A percentile compares a stretch with the other conserved stretches of the same genome.
These are phyloP conservation scores for Cudoniella acicularis DNA, from an alignment of 495 filamentous ascomycete species.

Conservation along the genomic window DNA sequence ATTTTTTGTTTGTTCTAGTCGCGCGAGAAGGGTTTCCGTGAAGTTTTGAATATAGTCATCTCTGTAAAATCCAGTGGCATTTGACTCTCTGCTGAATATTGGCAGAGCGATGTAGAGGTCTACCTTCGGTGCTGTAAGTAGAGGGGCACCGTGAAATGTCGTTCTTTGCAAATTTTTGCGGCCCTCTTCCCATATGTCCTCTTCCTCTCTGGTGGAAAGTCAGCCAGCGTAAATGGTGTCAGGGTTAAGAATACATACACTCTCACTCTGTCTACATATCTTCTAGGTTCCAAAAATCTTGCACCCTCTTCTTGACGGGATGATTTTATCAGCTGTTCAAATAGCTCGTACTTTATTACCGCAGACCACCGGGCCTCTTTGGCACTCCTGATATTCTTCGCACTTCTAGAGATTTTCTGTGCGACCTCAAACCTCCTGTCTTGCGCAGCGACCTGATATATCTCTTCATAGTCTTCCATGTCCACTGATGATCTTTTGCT, in stretches of 20 bases:
- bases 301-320: neutral
- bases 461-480: neutral
- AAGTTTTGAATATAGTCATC: slow-evolving; percentile 4
- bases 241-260: neutral
- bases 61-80: neutral
- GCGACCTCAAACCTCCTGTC: slow-evolving; percentile 3
- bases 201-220: slow-evolving; percentile 1
- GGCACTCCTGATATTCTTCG: slow-evolving; percentile 1
- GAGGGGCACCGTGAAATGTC: neutral
- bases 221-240: neutral
- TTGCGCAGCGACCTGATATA: neutral
- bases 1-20: neutral
- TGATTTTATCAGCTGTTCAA: slow-evolving; percentile 1
- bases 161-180: neutral
- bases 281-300: neutral
- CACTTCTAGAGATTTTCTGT: neutral
- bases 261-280: slow-evolving; percentile 3
- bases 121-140: neutral
- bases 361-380: slow-evolving; percentile 4
- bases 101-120: slow-evolving; percentile 11
- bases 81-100: neutral
- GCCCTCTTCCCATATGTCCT: slow-evolving; percentile 3
- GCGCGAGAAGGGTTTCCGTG: neutral
- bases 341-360: slow-evolving; percentile 6
- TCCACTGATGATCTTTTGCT: neutral